Conservation (phyloP, 2,329 filamentous ascomycete genomes). For the Trichoderma guizhouense region DNA sequence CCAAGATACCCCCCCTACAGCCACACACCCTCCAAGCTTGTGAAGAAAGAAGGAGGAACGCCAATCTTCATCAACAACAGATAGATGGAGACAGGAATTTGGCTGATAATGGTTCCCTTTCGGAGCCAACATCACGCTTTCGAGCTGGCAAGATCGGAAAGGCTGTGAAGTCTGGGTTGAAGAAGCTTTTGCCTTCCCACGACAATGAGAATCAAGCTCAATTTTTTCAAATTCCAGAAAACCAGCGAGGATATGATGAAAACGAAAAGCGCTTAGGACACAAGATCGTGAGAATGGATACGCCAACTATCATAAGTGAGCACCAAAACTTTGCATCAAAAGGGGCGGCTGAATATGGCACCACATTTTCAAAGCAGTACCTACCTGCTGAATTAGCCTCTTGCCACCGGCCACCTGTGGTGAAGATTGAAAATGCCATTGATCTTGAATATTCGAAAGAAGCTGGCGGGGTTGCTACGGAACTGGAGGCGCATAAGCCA, state of each 20-base stretch:
- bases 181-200: slow-evolving; percentile 13
- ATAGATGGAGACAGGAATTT: slow-evolving; percentile 8
- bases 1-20: slow-evolving; percentile 32
- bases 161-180: slow-evolving; percentile 24
- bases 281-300: not conserved
- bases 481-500: not conserved
- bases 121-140: slow-evolving; percentile 23
- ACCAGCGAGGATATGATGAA: not conserved
- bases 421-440: not conserved
- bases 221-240: not conserved
- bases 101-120: not conserved
- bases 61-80: not conserved
- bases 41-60: slow-evolving; percentile 25
- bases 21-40: slow-evolving; percentile 33
- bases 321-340: not conserved
- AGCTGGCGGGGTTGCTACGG: not conserved
- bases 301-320: not conserved
- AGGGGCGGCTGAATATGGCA: not conserved
- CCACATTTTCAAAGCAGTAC: not conserved
- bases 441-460: not conserved
- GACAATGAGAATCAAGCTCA: not conserved
- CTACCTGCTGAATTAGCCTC: not conserved
- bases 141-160: slow-evolving; percentile 32
- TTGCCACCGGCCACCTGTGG: not conserved
- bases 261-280: not conserved